phyloP scores from a whole-genome alignment of 108 stramenopile species.

The Tribonema minus region DNA sequence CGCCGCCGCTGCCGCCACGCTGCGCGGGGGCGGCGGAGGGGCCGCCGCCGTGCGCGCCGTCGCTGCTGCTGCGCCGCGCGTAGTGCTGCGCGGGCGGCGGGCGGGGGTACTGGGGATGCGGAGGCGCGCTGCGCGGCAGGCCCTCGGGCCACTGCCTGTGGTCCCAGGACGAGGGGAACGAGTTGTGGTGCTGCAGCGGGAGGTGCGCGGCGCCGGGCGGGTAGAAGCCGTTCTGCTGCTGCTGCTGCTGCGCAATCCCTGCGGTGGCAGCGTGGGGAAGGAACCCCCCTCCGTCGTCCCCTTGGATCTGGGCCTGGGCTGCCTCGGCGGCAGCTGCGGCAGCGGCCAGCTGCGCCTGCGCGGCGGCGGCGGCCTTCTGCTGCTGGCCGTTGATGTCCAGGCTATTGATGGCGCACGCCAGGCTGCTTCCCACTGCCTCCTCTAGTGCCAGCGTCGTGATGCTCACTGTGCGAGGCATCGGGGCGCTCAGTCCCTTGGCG shows the following conservation, averaged over 20 bases:
- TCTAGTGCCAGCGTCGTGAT: neutral
- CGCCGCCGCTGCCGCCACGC: neutral
- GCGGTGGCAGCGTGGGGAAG: neutral
- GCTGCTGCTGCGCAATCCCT: neutral
- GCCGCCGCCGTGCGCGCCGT: neutral
- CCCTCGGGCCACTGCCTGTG: neutral
- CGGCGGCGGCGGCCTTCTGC: neutral
- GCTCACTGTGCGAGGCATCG: neutral
- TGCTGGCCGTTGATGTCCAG: conserved; percentile 14
- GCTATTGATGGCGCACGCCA: conserved; percentile 25
- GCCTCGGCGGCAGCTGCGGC: neutral
- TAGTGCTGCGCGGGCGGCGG: conserved; percentile 4
- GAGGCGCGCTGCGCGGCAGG: neutral
- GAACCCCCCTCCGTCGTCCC: neutral
- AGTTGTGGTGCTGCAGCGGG: neutral
- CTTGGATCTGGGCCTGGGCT: neutral
- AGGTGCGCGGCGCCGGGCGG: neutral
- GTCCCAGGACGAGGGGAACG: neutral
- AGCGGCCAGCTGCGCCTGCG: neutral
- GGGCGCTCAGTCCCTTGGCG: too few relatives aligned
- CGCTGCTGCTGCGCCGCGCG: conserved; percentile 20
- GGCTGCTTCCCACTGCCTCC: neutral
- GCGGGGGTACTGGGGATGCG: neutral
- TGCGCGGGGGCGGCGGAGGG: conserved; percentile 2
- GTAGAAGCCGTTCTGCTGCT: neutral